These are phyloP conservation scores for Coemansia sp. DNA, from an alignment of 192 early-diverging fungal species.

Conservation along the genomic window DNA sequence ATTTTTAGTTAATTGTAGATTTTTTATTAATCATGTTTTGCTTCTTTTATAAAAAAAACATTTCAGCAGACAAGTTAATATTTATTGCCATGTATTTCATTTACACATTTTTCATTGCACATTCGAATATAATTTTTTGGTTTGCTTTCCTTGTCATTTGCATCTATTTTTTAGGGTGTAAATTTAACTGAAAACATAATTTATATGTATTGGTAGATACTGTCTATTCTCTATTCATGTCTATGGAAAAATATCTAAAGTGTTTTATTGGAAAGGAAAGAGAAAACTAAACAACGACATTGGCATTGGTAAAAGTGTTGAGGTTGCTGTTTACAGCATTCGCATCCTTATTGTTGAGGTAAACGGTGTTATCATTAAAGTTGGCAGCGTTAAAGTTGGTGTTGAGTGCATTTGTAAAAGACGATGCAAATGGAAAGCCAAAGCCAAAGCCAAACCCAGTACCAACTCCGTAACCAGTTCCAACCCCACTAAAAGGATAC, in stretches of 20 bases:
- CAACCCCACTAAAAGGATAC: background rate
- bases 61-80: too few species aligned
- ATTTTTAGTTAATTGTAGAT: background rate
- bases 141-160: too few species aligned
- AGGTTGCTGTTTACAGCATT: constrained; percentile 13
- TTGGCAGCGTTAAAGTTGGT: constrained; percentile 12
- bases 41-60: background rate
- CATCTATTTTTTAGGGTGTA: too few species aligned
- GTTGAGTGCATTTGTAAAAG: constrained; percentile 16
- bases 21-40: background rate
- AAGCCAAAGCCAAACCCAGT: constrained; percentile 4
- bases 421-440: constrained; percentile 16
- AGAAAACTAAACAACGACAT: constrained; percentile 63
- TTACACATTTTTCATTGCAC: too few species aligned
- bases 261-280: too few species aligned
- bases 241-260: too few species aligned
- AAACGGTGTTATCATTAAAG: constrained; percentile 25
- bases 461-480: background rate
- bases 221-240: too few species aligned
- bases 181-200: too few species aligned
- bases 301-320: constrained; percentile 77
- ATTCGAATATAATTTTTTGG: too few species aligned
- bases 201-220: too few species aligned
- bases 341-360: constrained; percentile 16
- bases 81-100: too few species aligned